Conservation (phyloP, 331 rosid species). For the Malus hybrid region DNA sequence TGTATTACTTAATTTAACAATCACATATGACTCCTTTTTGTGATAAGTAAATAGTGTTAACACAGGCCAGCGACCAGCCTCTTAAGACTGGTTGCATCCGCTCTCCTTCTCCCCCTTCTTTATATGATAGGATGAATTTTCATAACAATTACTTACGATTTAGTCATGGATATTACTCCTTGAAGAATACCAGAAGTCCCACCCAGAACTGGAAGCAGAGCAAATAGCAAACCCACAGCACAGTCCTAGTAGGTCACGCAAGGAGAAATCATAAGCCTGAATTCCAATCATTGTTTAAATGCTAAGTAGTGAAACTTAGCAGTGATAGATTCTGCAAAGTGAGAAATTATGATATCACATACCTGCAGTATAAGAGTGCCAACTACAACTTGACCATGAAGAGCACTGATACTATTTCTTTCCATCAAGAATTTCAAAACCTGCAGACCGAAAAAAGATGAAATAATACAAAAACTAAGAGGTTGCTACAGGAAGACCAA, state of each 20-base stretch:
- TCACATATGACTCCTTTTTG: neutral
- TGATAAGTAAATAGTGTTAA: neutral
- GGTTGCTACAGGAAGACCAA: neutral
- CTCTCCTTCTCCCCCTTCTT: neutral
- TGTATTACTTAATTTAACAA: neutral
- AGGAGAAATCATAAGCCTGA: neutral
- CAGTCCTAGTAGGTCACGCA: constrained; percentile 59
- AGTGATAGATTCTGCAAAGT: neutral
- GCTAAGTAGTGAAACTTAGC: neutral
- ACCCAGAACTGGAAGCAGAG: constrained; percentile 87
- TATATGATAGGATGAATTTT: neutral
- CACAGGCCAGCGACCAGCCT: neutral
- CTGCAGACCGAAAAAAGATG: constrained; percentile 34
- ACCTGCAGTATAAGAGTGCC: constrained; percentile 96
- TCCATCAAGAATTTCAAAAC: constrained; percentile 95
- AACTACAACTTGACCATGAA: constrained; percentile 90
- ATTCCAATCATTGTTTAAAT: neutral
- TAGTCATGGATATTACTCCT: constrained; percentile 90
- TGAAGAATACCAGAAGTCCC: constrained; percentile 93
- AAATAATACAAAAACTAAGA: neutral
- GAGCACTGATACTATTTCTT: constrained; percentile 64
- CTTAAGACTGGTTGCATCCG: neutral
- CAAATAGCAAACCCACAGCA: constrained; percentile 96
- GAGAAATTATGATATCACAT: constrained; percentile 4
- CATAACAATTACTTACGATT: constrained; percentile 54